Conservation (phyloP, 108 stramenopile genomes). For the Hondaea fermentalgiana region DNA sequence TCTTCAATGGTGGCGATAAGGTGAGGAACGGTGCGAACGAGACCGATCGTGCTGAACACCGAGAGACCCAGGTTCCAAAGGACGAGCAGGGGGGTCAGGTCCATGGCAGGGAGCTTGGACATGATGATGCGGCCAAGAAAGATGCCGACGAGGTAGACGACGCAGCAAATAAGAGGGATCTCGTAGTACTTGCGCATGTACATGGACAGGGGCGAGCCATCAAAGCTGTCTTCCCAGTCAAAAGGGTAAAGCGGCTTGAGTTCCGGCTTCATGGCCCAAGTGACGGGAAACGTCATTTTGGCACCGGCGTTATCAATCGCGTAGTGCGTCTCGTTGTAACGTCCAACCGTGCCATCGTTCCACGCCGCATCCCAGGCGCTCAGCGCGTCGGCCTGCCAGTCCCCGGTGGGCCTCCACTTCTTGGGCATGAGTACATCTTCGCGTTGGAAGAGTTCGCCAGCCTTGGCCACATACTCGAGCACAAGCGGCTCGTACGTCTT, state of each 20-base stretch:
- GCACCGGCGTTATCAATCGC: not conserved
- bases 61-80: slow-evolving; percentile 76
- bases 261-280: not conserved
- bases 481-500: not conserved
- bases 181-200: slow-evolving; percentile 20
- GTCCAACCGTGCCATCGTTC: not conserved
- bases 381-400: not conserved
- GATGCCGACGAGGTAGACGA: slow-evolving; percentile 26
- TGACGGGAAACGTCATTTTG: not conserved
- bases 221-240: not conserved
- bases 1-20: slow-evolving; percentile 62
- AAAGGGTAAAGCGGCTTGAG: not conserved
- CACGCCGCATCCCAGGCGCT: not conserved
- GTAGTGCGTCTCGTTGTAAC: not conserved
- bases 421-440: not conserved
- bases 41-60: slow-evolving; percentile 73
- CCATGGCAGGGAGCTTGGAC: slow-evolving; percentile 15
- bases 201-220: not conserved
- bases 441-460: not conserved
- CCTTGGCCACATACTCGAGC: not conserved
- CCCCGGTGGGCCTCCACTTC: not conserved
- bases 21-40: slow-evolving; percentile 74
- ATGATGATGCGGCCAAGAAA: slow-evolving; percentile 28
- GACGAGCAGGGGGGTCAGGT: slow-evolving; percentile 25
- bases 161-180: slow-evolving; percentile 19